Percentiles rank a stretch among this genome's conserved stretches.
Conservation (phyloP, 768 basidiomycete species). For the Lentinula raphanica region DNA sequence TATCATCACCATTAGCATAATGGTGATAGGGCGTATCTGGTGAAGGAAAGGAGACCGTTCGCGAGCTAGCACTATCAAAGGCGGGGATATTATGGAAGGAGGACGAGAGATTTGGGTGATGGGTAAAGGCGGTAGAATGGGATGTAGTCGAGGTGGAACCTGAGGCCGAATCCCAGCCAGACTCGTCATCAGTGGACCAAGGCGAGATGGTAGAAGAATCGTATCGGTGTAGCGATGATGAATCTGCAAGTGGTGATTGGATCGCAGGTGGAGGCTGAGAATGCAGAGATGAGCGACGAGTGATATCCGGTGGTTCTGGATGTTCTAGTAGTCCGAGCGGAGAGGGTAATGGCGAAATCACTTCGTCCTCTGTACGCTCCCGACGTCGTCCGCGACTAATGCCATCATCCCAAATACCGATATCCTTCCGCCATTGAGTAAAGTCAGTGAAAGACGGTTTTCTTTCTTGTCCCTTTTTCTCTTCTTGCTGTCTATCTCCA, state of each 20-base stretch:
- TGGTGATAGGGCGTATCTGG: conserved; percentile 3
- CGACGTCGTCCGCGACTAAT: conserved; percentile 54
- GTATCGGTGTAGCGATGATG: conserved; percentile 9
- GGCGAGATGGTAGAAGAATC: conserved; percentile 41
- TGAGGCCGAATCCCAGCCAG: conserved; percentile 70
- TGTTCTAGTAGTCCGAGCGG: conserved; percentile 37
- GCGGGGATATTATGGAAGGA: conserved; percentile 13
- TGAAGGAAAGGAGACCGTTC: conserved; percentile 7
- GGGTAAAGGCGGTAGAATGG: conserved; percentile 13
- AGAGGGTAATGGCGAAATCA: conserved; percentile 40
- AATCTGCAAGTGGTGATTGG: conserved; percentile 12
- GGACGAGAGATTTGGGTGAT: conserved; percentile 6
- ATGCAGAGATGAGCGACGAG: conserved; percentile 9
- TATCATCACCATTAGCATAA: conserved; percentile 13
- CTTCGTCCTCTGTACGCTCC: conserved; percentile 45
- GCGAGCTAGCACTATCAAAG: conserved; percentile 13
- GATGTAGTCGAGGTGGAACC: conserved; percentile 52
- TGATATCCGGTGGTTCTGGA: conserved; percentile 11
- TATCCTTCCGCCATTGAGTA: conserved; percentile 54
- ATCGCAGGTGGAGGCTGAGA: conserved; percentile 11
- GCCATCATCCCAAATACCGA: conserved; percentile 33
- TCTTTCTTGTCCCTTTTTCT: conserved; percentile 28
- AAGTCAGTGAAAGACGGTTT: conserved; percentile 40
- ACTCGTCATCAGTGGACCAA: conserved; percentile 76
- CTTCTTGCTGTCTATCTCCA: conserved; percentile 19